phyloP scores from a whole-genome alignment of 306 rosid genomes.

The Ormosia emarginata region DNA sequence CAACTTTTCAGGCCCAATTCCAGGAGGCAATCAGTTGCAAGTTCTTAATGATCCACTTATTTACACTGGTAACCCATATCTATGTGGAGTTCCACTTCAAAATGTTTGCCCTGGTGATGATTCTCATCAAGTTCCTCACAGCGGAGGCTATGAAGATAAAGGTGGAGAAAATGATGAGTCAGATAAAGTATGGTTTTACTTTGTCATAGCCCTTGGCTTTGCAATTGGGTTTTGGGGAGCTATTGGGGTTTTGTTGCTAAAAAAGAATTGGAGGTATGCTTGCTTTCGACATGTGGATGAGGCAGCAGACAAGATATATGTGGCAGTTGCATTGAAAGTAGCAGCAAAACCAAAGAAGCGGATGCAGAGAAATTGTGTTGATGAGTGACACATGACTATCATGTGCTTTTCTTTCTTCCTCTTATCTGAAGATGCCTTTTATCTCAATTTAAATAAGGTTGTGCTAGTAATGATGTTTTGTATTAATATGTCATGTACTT shows the following conservation, averaged over 20 bases:
- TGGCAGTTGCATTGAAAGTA: background rate
- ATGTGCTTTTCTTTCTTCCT: background rate
- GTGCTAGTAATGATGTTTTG: no score
- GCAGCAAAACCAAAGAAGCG: background rate
- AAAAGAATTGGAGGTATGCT: constrained; percentile 5
- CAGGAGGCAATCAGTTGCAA: background rate
- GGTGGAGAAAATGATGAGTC: background rate
- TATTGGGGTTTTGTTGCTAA: background rate
- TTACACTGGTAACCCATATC: background rate
- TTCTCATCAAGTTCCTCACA: background rate
- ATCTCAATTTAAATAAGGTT: no score
- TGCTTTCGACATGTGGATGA: background rate
- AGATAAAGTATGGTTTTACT: background rate
- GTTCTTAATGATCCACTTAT: background rate
- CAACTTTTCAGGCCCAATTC: background rate
- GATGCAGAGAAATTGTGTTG: background rate
- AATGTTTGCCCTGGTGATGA: background rate
- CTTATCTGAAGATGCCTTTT: no score
- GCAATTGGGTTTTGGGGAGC: background rate
- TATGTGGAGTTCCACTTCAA: background rate
- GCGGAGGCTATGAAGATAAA: background rate
- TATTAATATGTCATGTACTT: no score
- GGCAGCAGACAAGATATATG: background rate
- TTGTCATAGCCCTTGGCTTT: background rate
- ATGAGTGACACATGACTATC: background rate